These are phyloP conservation scores for Talaromyces verruculosus DNA, from an alignment of 2,329 filamentous ascomycete genomes.

Conservation along the genomic window DNA sequence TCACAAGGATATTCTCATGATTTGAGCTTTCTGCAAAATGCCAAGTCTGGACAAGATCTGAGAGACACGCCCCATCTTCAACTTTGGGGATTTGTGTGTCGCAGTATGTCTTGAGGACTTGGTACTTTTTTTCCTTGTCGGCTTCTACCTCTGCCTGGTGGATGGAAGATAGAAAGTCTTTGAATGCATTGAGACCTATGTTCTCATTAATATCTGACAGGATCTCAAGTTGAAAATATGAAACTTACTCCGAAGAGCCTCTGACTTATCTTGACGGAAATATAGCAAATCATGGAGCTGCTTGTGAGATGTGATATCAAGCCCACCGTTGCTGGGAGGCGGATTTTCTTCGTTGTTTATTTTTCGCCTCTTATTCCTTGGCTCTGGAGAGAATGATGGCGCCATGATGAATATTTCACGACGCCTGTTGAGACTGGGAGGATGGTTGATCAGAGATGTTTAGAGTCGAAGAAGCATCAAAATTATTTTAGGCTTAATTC, in stretches of 20 bases:
- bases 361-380: slow-evolving; percentile 43
- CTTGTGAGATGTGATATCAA: slow-evolving; percentile 50
- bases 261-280: slow-evolving; percentile 64
- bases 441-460: neutral
- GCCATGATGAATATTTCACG: slow-evolving; percentile 31
- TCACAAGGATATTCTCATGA: slow-evolving; percentile 77
- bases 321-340: slow-evolving; percentile 17
- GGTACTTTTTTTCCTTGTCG: slow-evolving; percentile 42
- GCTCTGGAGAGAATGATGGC: slow-evolving; percentile 34
- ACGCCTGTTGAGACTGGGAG: neutral
- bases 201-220: neutral
- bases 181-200: slow-evolving; percentile 46
- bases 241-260: slow-evolving; percentile 63
- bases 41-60: slow-evolving; percentile 86
- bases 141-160: slow-evolving; percentile 36
- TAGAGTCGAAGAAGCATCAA: neutral
- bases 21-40: slow-evolving; percentile 75
- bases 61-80: slow-evolving; percentile 65
- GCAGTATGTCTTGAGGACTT: slow-evolving; percentile 49
- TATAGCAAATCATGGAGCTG: slow-evolving; percentile 68
- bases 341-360: slow-evolving; percentile 30
- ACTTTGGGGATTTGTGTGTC: slow-evolving; percentile 54
- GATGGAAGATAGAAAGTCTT: slow-evolving; percentile 45
- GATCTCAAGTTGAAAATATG: neutral
- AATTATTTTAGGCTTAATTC: slow-evolving; percentile 6